Evolutionary conservation across 805 yeast genomes (phyloP), one percentile per base, ranked within the genome.

Genomic region (Metschnikowia lunata): DNA sequence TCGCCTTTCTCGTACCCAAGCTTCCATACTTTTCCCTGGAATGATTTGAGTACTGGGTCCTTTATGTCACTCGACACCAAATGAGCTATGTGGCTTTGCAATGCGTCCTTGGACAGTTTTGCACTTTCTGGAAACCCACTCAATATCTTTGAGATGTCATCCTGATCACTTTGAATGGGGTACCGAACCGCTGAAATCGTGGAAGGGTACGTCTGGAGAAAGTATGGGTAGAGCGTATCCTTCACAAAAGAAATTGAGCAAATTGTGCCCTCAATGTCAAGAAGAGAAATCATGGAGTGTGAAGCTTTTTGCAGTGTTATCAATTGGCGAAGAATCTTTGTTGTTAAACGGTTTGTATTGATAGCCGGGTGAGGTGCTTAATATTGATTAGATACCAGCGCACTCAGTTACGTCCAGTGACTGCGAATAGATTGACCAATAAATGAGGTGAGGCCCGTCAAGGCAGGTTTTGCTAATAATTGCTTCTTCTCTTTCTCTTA

Each of bases 261-360:
- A 28, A 90, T 81, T 0, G 97, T 90, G 13, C 98, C 98, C 60
- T 90, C 98, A 30, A 88, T 88, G 53, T 88, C 96, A 6, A 89
- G 70, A 2, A 85, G 61, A 8, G 78, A 40, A 7, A 48, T 36
- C 54, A 50, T 50, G 29, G 36, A 18, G 23, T 18, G 5, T 18
- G 23, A 5, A 18, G 23, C 23, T 18, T 5, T 18, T 18, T 18
- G 3, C n/a, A n/a, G n/a, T 18, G 5, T 18, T 18, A 18, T 18
- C 23, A 18, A 18, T 3, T 18, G 23, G 23, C 23, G 23, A 18
- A 18, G 23, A 18, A 18, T 18, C 23, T 18, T 18, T 18, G 23
- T 5, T 5, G 23, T 18, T 5, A 18, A 18, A 18, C 23, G 23
- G 23, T 18, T 18, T 18, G 23, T 18, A 18, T 18, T 18, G 23